phyloP scores from a whole-genome alignment of 2,329 filamentous ascomycete species.

The Fusarium mexicanum region DNA sequence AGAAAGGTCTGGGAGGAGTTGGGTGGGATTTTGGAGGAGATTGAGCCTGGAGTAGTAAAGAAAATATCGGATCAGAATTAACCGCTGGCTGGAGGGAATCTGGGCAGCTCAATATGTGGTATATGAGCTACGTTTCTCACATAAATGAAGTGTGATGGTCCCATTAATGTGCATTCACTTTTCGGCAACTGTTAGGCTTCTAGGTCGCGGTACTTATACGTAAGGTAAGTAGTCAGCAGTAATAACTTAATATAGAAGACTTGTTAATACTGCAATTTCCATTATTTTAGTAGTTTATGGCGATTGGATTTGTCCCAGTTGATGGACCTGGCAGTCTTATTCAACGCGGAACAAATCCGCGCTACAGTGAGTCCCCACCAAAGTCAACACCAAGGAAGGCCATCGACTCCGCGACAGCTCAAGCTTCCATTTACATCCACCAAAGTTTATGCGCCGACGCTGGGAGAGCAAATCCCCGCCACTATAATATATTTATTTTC shows the following conservation, averaged over 20 bases:
- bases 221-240: neutral
- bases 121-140: neutral
- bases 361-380: conserved; percentile 18
- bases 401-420: conserved; percentile 22
- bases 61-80: conserved; percentile 42
- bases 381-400: conserved; percentile 5
- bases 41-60: conserved; percentile 52
- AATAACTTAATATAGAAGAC: neutral
- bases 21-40: conserved; percentile 52
- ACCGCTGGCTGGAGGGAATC: neutral
- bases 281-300: neutral
- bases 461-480: neutral
- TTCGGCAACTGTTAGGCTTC: neutral
- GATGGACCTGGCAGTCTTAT: neutral
- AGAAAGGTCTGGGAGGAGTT: conserved; percentile 55
- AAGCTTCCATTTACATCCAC: conserved; percentile 10
- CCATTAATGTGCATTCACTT: neutral
- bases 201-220: too few relatives aligned
- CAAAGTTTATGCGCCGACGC: conserved; percentile 17
- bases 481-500: neutral
- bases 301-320: neutral
- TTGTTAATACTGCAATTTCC: neutral
- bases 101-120: neutral
- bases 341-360: conserved; percentile 27
- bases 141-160: neutral